Conservation (phyloP, 108 stramenopile species). For the Nitzschia inconspicua region DNA sequence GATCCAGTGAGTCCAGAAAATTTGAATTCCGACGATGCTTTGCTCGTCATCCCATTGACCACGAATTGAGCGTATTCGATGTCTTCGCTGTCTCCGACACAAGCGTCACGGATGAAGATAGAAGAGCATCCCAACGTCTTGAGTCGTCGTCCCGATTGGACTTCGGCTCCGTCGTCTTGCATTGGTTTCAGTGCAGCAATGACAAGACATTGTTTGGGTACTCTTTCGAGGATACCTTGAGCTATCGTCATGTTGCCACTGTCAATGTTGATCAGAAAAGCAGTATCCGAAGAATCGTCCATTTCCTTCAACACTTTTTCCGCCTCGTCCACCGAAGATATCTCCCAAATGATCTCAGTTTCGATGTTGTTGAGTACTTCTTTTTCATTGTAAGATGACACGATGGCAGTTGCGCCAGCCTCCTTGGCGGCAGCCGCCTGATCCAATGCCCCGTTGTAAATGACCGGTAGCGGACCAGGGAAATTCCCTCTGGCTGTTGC, state of each 20-base stretch:
- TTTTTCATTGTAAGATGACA: slow-evolving; percentile 8
- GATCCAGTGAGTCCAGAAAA: slow-evolving; percentile 70
- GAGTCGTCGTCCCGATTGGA: slow-evolving; percentile 24
- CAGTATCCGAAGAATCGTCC: slow-evolving; percentile 21
- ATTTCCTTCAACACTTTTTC: slow-evolving; percentile 18
- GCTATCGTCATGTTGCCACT: slow-evolving; percentile 13
- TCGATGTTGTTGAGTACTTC: not conserved
- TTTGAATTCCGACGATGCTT: slow-evolving; percentile 51
- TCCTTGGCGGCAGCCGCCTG: slow-evolving; percentile 19
- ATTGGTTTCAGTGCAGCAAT: slow-evolving; percentile 48
- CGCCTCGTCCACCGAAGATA: slow-evolving; percentile 30
- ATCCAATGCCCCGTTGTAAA: slow-evolving; percentile 13
- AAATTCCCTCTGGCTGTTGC: slow-evolving; percentile 36
- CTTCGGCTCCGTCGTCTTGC: slow-evolving; percentile 46
- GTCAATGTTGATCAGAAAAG: slow-evolving; percentile 21
- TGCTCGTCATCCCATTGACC: slow-evolving; percentile 54
- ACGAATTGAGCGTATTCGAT: slow-evolving; percentile 49
- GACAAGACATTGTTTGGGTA: slow-evolving; percentile 33
- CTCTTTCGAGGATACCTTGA: slow-evolving; percentile 9
- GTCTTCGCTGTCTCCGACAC: slow-evolving; percentile 61
- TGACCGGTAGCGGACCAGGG: slow-evolving; percentile 41
- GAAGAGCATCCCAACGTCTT: slow-evolving; percentile 32
- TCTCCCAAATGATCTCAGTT: slow-evolving; percentile 48
- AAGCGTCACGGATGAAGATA: slow-evolving; percentile 34
- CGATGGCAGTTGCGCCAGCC: slow-evolving; percentile 35